Evolutionary conservation across 768 basidiomycete species (phyloP).

Genomic region (Cytidiella melzeri): DNA sequence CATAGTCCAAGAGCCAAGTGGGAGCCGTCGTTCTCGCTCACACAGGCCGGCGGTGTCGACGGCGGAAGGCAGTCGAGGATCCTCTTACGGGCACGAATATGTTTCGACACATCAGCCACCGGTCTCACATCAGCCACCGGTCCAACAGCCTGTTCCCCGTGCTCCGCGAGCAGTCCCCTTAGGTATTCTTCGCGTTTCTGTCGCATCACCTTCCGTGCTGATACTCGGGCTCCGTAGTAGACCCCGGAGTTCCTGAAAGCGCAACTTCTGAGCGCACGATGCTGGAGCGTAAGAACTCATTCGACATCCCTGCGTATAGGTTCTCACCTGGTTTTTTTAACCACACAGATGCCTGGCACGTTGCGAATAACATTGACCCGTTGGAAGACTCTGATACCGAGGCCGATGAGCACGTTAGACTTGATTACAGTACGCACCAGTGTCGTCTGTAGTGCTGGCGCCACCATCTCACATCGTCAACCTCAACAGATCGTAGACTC

Average conservation of each 20-base stretch:
- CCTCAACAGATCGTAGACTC: constrained; percentile 20
- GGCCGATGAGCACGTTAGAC: constrained; percentile 52
- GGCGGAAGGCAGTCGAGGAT: constrained; percentile 19
- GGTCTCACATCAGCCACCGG: neutral
- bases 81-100: constrained; percentile 22
- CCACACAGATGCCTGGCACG: constrained; percentile 74
- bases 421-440: constrained; percentile 56
- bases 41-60: constrained; percentile 14
- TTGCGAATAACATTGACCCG: constrained; percentile 59
- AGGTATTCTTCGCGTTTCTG: no score
- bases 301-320: neutral
- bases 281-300: constrained; percentile 35
- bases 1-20: constrained; percentile 14
- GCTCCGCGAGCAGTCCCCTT: no score
- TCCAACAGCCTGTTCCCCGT: constrained; percentile 9
- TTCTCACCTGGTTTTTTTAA: constrained; percentile 4
- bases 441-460: neutral
- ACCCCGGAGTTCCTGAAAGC: neutral
- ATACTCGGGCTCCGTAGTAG: no score
- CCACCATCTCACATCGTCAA: constrained; percentile 20
- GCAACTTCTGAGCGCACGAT: constrained; percentile 32
- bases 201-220: no score
- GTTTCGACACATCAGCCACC: neutral
- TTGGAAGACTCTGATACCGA: constrained; percentile 73
- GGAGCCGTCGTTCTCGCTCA: constrained; percentile 15